Evolutionary conservation across 2,329 filamentous ascomycete genomes (phyloP), one percentile per base, ranked within the genome.

Genomic region (Fusarium cicatricum): DNA sequence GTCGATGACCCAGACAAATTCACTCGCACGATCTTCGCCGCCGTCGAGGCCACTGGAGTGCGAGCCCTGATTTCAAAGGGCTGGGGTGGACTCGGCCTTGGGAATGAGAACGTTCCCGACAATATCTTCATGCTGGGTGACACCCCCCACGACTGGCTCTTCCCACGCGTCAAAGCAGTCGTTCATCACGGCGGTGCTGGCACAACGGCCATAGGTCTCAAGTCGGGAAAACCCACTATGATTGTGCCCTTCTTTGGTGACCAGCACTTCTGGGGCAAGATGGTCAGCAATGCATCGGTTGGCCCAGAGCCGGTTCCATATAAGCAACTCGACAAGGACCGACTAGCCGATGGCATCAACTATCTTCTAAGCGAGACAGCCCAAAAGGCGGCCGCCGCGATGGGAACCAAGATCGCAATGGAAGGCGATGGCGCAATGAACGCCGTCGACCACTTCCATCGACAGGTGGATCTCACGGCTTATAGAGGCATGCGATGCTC

Each of bases 101-200:
- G n/a, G n/a, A n/a, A n/a, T n/a, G n/a, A n/a, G n/a, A n/a, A n/a
- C n/a, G n/a, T n/a, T n/a, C n/a, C n/a, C n/a, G n/a, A n/a, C n/a
- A n/a, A n/a, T n/a, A n/a, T n/a, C n/a, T n/a, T n/a, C n/a, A n/a
- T n/a, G n/a, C n/a, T n/a, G n/a, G n/a, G n/a, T n/a, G n/a, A n/a
- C n/a, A n/a, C n/a, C n/a, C n/a, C n/a, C n/a, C n/a, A n/a, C n/a
- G n/a, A n/a, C n/a, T n/a, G n/a, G 91, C 77, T 96, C 0, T 96
- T 96, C 73, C 81, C 90, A 60, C 86, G 82, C 23, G 90, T 95
- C 1, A 88, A 90, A 1, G 87, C 85, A 32, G 91, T 96, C 1
- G 89, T 94, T 7, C 91, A 96, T 69, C 91, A 96, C 62, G 91
- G 91, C 12, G 91, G 91, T 48, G 91, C 91, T 5, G 91, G 91